These are phyloP conservation scores for Trichophyton rubrum DNA, from an alignment of 2,329 filamentous ascomycete species.

Conservation along the genomic window DNA sequence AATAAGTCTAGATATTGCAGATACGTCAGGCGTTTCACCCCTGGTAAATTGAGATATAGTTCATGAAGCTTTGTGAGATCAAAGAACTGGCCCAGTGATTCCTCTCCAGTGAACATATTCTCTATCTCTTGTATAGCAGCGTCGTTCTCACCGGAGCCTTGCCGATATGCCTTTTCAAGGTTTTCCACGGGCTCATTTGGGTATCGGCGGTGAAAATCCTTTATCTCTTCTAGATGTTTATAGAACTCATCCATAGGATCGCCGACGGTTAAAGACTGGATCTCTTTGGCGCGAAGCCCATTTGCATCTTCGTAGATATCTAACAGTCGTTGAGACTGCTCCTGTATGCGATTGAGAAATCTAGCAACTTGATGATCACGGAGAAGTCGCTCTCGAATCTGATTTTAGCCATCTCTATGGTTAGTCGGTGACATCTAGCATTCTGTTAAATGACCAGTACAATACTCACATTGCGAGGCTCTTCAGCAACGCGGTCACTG, in stretches of 20 bases:
- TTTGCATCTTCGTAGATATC: conserved; percentile 73
- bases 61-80: conserved; percentile 79
- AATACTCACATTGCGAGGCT: conserved; percentile 66
- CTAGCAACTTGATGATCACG: conserved; percentile 84
- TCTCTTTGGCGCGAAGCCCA: conserved; percentile 60
- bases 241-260: conserved; percentile 89
- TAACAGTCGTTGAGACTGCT: conserved; percentile 68
- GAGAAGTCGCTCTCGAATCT: conserved; percentile 81
- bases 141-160: conserved; percentile 53
- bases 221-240: conserved; percentile 66
- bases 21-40: conserved; percentile 74
- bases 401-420: conserved; percentile 2
- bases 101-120: conserved; percentile 88
- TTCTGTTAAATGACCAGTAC: not conserved
- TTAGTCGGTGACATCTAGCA: conserved; percentile 7
- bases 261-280: conserved; percentile 69
- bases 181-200: conserved; percentile 94
- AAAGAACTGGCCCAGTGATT: conserved; percentile 83
- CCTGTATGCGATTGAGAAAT: conserved; percentile 75
- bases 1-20: conserved; percentile 88
- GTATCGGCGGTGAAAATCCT: conserved; percentile 78
- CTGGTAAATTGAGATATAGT: conserved; percentile 76
- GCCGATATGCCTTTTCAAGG: conserved; percentile 80
- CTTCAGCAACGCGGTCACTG: conserved; percentile 74
- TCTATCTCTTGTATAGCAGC: conserved; percentile 60